A percentile compares a stretch with the other conserved stretches of the same genome.
Evolutionary conservation across 192 early-diverging fungal genomes (phyloP).

Genomic region (Blastocladiella britannica): DNA sequence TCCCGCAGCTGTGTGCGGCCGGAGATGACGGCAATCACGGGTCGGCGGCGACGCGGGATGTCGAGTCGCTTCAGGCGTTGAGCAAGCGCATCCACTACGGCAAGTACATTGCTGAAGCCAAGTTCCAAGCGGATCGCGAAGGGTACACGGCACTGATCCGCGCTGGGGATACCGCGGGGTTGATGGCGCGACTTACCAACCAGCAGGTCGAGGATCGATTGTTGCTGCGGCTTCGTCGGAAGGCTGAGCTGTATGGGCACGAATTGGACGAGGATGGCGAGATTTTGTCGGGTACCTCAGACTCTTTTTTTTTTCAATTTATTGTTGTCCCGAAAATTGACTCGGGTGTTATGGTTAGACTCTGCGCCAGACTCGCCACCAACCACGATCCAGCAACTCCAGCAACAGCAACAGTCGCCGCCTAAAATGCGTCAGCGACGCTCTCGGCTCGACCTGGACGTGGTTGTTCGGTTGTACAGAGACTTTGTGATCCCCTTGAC

Average conservation of each 20-base stretch:
- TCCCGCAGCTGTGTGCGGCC: constrained; percentile 44
- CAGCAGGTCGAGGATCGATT: constrained; percentile 59
- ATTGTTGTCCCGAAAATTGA: background rate
- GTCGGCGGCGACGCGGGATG: constrained; percentile 76
- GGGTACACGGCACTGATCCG: constrained; percentile 58
- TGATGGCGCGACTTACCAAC: constrained; percentile 80
- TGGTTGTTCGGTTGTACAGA: constrained; percentile 80
- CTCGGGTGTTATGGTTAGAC: constrained; percentile 11
- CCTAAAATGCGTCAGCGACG: no score
- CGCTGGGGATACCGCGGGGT: constrained; percentile 42
- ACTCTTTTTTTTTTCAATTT: background rate
- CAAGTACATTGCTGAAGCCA: constrained; percentile 94
- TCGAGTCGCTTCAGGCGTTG: constrained; percentile 75
- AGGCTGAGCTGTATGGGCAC: constrained; percentile 85
- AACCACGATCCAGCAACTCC: constrained; percentile 8
- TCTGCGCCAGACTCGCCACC: constrained; percentile 10
- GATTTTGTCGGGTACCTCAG: constrained; percentile 5
- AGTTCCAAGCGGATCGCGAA: constrained; percentile 60
- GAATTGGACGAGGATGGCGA: constrained; percentile 43
- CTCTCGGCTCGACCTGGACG: constrained; percentile 53
- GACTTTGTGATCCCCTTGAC: constrained; percentile 92
- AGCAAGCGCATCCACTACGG: constrained; percentile 89
- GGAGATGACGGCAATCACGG: constrained; percentile 87
- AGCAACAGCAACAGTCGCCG: constrained; percentile 6
- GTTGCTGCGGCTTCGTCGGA: constrained; percentile 57